These are phyloP conservation scores for Trichoderma polysporum DNA, from an alignment of 2,329 filamentous ascomycete species.

Conservation along the genomic window DNA sequence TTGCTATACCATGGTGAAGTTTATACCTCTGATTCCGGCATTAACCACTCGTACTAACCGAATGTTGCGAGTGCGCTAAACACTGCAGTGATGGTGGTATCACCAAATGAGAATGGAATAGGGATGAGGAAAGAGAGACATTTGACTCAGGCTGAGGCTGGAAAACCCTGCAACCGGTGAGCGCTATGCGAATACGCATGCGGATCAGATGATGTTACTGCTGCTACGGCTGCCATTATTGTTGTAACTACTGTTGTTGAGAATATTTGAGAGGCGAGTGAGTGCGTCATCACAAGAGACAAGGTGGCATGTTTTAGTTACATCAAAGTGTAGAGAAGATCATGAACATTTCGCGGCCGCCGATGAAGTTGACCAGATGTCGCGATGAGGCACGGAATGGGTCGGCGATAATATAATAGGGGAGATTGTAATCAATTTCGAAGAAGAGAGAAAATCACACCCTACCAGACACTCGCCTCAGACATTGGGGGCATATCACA, in stretches of 20 bases:
- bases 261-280: background rate
- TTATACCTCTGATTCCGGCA: background rate
- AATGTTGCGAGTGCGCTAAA: background rate
- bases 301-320: background rate
- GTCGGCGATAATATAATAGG: background rate
- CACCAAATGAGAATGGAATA: background rate
- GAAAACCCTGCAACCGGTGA: background rate
- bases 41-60: background rate
- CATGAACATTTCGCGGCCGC: background rate
- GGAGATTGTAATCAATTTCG: background rate
- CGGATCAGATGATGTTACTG: background rate
- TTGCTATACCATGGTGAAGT: background rate
- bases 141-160: slow-evolving; percentile 4
- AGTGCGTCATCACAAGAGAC: background rate
- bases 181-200: background rate
- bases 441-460: background rate
- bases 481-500: background rate
- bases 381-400: too few relatives aligned
- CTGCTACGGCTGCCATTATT: background rate
- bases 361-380: background rate
- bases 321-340: background rate
- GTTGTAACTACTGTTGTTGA: background rate
- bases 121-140: background rate
- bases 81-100: background rate
- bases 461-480: background rate